These are phyloP conservation scores for Stachybotrys chartarum DNA, from an alignment of 2,329 filamentous ascomycete species.

Conservation along the genomic window DNA sequence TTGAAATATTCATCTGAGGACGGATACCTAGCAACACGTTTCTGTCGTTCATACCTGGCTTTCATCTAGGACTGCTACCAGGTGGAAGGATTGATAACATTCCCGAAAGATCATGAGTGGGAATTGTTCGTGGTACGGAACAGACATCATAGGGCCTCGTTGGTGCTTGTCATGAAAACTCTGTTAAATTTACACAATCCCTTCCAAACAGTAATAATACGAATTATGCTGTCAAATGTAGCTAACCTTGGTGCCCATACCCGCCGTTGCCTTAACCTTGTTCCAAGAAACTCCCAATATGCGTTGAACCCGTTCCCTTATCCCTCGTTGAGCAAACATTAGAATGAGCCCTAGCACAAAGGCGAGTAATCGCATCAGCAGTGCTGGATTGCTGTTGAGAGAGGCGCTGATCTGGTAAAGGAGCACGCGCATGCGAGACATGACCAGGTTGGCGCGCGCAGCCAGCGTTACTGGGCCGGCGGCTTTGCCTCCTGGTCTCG, in stretches of 20 bases:
- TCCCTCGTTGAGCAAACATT: slow-evolving; percentile 65
- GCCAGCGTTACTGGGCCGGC: slow-evolving; percentile 28
- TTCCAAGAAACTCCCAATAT: slow-evolving; percentile 66
- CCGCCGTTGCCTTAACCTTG: slow-evolving; percentile 76
- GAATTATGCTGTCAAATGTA: slow-evolving; percentile 60
- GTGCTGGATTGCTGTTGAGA: slow-evolving; percentile 48
- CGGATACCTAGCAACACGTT: no score
- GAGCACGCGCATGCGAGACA: slow-evolving; percentile 43
- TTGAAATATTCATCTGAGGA: background rate
- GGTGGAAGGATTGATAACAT: no score
- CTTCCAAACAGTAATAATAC: background rate
- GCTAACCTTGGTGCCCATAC: slow-evolving; percentile 96
- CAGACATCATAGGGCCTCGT: no score
- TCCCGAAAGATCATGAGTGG: no score
- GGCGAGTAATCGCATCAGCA: slow-evolving; percentile 58
- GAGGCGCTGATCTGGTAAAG: slow-evolving; percentile 43
- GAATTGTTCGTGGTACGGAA: no score
- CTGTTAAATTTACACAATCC: background rate
- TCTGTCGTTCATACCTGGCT: no score
- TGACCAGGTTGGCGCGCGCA: slow-evolving; percentile 43
- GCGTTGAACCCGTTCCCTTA: slow-evolving; percentile 67
- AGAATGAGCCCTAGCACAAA: slow-evolving; percentile 75
- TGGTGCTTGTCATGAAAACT: no score
- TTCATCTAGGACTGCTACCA: no score
- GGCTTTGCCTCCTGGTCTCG: slow-evolving; percentile 20